Evolutionary conservation across 768 basidiomycete species (phyloP).

Genomic region (Galerina sulciceps): DNA sequence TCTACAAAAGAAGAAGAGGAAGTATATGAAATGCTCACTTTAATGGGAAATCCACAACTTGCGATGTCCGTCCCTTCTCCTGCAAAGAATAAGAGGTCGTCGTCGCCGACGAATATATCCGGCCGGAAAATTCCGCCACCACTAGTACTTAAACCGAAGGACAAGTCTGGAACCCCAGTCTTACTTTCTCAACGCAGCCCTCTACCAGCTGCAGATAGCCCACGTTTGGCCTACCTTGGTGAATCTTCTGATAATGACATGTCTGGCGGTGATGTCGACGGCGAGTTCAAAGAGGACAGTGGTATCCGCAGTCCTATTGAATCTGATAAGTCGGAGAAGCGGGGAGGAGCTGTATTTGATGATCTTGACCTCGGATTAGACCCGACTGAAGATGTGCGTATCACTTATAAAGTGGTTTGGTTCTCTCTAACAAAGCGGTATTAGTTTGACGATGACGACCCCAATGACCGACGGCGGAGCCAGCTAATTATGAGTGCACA

Average conservation of each 20-base stretch:
- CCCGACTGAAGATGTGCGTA: constrained; percentile 46
- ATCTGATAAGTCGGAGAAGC: constrained; percentile 37
- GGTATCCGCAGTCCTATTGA: constrained; percentile 39
- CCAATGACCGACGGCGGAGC: constrained; percentile 74
- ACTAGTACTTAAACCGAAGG: constrained; percentile 50
- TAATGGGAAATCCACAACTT: constrained; percentile 37
- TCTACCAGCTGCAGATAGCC: constrained; percentile 35
- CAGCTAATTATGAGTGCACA: constrained; percentile 76
- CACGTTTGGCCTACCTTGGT: constrained; percentile 51
- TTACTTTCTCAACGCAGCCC: constrained; percentile 42
- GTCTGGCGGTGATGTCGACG: constrained; percentile 15
- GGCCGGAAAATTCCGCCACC: constrained; percentile 62
- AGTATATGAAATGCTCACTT: constrained; percentile 38
- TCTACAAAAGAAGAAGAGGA: constrained; percentile 45
- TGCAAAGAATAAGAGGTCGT: constrained; percentile 33
- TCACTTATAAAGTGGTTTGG: background rate
- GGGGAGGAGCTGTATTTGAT: constrained; percentile 54
- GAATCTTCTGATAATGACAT: constrained; percentile 23
- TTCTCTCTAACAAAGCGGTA: constrained; percentile 13
- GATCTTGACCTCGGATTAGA: constrained; percentile 56
- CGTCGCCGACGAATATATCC: constrained; percentile 29
- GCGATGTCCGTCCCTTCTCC: constrained; percentile 46
- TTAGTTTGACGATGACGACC: constrained; percentile 73
- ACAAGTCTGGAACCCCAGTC: constrained; percentile 30
- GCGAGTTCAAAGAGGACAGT: constrained; percentile 30